Percentiles rank a stretch among this genome's conserved stretches.
Evolutionary conservation across 805 yeast genomes (phyloP).

Genomic region (Candida chilensis): DNA sequence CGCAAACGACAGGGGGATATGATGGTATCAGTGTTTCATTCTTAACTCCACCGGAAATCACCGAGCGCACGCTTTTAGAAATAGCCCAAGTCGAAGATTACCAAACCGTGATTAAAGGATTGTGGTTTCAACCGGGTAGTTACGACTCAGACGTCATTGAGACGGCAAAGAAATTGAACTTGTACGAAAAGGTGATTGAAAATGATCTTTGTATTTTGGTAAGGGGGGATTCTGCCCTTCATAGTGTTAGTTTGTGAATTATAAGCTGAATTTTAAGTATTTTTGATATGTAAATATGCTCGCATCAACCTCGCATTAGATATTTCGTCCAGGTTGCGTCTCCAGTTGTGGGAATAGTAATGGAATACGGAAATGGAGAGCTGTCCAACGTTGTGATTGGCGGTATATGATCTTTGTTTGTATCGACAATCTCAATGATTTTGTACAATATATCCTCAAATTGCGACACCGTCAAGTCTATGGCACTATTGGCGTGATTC

Average conservation of each 20-base stretch:
- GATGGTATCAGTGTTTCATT: constrained; percentile 55
- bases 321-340: constrained; percentile 31
- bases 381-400: constrained; percentile 60
- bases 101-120: constrained; percentile 32
- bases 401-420: constrained; percentile 60
- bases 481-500: not conserved
- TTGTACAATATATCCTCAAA: constrained; percentile 30
- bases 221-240: constrained; percentile 41
- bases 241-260: not conserved
- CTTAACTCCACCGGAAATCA: constrained; percentile 65
- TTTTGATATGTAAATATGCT: not conserved
- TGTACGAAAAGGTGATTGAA: constrained; percentile 19
- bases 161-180: constrained; percentile 24
- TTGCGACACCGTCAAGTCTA: constrained; percentile 9
- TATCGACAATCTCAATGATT: constrained; percentile 45
- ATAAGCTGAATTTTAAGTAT: no score
- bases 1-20: constrained; percentile 4
- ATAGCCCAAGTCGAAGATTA: constrained; percentile 31
- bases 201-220: constrained; percentile 67
- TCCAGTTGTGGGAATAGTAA: constrained; percentile 11
- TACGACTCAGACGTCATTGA: constrained; percentile 44
- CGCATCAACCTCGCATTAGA: constrained; percentile 8
- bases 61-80: constrained; percentile 23
- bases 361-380: constrained; percentile 50
- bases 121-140: constrained; percentile 86